These are phyloP conservation scores for Suillus luteus DNA, from an alignment of 768 basidiomycete genomes.

Conservation along the genomic window DNA sequence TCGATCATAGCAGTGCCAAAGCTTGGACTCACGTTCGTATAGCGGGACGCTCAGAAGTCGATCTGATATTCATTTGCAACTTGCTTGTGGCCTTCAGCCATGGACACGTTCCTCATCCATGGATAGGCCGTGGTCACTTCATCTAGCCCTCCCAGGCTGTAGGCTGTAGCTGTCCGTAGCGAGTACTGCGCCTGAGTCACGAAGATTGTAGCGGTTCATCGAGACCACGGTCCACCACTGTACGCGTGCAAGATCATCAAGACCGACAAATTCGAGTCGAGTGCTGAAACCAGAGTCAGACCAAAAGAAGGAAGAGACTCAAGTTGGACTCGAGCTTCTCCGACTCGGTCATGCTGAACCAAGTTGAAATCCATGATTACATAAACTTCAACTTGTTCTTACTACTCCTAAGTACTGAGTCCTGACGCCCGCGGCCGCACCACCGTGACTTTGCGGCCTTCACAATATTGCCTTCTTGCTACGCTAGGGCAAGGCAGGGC, in stretches of 20 bases:
- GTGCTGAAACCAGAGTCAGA: too few species aligned
- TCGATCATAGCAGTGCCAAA: slow-evolving; percentile 83
- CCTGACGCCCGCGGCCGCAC: too few species aligned
- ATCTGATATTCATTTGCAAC: neutral
- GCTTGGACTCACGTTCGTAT: slow-evolving; percentile 50
- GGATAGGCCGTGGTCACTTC: neutral
- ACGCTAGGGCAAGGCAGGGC: neutral
- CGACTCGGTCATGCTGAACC: too few species aligned
- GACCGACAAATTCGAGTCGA: too few species aligned
- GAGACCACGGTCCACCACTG: neutral
- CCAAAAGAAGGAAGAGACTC: too few species aligned
- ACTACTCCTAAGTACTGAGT: too few species aligned
- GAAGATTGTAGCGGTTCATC: neutral
- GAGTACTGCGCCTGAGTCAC: neutral
- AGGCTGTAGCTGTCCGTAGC: neutral
- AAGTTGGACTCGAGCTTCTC: too few species aligned
- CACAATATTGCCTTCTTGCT: neutral
- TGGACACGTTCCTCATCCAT: neutral
- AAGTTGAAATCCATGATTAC: too few species aligned
- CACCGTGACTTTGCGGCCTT: too few species aligned
- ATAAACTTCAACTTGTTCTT: too few species aligned
- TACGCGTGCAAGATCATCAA: too few species aligned
- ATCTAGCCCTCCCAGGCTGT: neutral
- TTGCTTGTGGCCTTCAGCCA: neutral
- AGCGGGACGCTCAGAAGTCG: neutral